A percentile compares a stretch with the other conserved stretches of the same genome.
Conservation (phyloP, 192 early-diverging fungal species). For the Linnemannia exigua region DNA sequence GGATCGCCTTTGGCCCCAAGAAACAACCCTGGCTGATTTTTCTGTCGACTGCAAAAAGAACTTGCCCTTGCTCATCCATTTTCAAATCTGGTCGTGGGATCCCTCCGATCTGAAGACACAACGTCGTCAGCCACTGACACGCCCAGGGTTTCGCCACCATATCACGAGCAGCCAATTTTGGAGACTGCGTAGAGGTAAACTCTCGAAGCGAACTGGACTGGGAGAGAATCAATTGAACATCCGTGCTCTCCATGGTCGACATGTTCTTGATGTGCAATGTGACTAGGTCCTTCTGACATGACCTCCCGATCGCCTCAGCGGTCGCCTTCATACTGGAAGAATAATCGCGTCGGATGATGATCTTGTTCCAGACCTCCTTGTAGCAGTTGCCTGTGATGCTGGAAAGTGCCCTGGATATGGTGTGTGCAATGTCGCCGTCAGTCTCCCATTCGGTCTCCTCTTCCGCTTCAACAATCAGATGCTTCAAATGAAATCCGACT, state of each 20-base stretch:
- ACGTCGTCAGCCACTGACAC: background rate
- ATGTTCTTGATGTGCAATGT: background rate
- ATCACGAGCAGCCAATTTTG: background rate
- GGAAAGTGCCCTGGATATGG: background rate
- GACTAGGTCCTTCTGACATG: background rate
- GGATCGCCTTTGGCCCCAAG: background rate
- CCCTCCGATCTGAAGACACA: background rate
- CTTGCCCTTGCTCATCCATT: background rate
- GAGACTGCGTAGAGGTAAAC: background rate
- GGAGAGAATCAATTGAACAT: background rate
- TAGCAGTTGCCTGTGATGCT: background rate
- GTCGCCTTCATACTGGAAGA: background rate
- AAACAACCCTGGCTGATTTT: background rate
- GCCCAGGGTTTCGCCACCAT: slow-evolving; percentile 2
- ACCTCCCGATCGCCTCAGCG: background rate
- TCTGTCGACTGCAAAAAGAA: background rate
- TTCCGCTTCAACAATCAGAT: background rate
- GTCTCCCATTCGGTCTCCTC: background rate
- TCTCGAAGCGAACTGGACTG: background rate
- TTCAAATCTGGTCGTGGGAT: background rate
- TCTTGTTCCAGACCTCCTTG: slow-evolving; percentile 1
- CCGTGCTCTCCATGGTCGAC: background rate
- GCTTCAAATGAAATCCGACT: background rate
- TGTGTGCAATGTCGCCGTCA: background rate
- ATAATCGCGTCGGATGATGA: background rate